Conservation (phyloP, 2,329 filamentous ascomycete species). For the Rasamsonia emersonii region DNA sequence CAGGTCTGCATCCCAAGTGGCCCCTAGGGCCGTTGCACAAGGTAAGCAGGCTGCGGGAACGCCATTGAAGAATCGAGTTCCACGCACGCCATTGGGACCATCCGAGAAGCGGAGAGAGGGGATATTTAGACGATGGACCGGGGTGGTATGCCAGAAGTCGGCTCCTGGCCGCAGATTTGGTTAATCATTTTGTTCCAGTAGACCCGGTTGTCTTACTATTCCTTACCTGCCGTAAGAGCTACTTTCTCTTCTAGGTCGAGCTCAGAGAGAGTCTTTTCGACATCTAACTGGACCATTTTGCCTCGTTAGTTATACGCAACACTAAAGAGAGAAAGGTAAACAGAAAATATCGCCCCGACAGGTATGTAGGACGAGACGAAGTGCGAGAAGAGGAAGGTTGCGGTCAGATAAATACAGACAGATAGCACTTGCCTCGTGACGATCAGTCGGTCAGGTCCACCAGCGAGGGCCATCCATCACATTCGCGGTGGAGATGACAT, state of each 20-base stretch:
- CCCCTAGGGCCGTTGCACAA: slow-evolving; percentile 68
- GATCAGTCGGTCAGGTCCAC: too few relatives aligned
- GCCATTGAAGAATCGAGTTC: slow-evolving; percentile 60
- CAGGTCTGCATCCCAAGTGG: slow-evolving; percentile 68
- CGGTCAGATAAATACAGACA: too few relatives aligned
- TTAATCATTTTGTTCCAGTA: not conserved
- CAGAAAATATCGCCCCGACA: too few relatives aligned
- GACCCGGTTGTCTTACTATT: too few relatives aligned
- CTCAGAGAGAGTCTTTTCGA: slow-evolving; percentile 43
- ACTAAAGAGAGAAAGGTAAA: not conserved
- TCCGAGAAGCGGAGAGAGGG: slow-evolving; percentile 60
- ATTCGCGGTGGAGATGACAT: too few relatives aligned
- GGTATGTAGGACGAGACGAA: too few relatives aligned
- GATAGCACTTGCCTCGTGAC: too few relatives aligned
- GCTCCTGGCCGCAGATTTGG: slow-evolving; percentile 15
- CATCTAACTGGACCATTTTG: slow-evolving; percentile 26
- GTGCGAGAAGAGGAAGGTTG: too few relatives aligned
- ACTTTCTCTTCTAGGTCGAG: slow-evolving; percentile 54
- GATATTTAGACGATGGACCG: slow-evolving; percentile 55
- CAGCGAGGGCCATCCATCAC: too few relatives aligned
- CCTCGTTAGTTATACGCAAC: too few relatives aligned
- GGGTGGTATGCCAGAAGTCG: slow-evolving; percentile 62
- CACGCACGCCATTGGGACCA: slow-evolving; percentile 62
- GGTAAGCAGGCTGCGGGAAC: slow-evolving; percentile 67
- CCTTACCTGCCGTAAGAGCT: slow-evolving; percentile 27